Conservation (phyloP, 2,329 filamentous ascomycete genomes). For the Microcyclosporella mali region DNA sequence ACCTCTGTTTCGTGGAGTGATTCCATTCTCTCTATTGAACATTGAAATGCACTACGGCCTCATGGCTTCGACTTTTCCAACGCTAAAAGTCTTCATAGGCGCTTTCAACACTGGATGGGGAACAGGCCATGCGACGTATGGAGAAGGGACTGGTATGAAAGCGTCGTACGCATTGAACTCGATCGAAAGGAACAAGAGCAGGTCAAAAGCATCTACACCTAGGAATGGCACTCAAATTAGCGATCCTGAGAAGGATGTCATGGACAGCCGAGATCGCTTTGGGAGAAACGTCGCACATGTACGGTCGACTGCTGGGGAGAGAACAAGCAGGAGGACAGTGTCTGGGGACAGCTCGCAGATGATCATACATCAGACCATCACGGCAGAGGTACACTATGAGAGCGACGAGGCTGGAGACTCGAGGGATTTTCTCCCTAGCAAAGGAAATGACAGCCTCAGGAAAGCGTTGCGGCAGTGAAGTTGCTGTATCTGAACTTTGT, state of each 20-base stretch:
- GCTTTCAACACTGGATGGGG: constrained; percentile 24
- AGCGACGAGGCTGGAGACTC: constrained; percentile 1
- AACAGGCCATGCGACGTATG: constrained; percentile 16
- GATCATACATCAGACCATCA: constrained; percentile 22
- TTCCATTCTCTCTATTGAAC: constrained; percentile 21
- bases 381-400: constrained; percentile 18
- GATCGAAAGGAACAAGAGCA: constrained; percentile 7
- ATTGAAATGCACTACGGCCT: constrained; percentile 23
- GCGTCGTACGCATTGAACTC: constrained; percentile 17
- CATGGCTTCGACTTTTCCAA: constrained; percentile 22
- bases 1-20: constrained; percentile 15
- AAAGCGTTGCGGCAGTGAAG: too few relatives aligned
- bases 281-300: constrained; percentile 17
- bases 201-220: constrained; percentile 5
- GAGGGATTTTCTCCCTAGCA: too few relatives aligned
- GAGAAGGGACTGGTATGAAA: constrained; percentile 16
- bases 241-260: constrained; percentile 1
- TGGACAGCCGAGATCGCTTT: constrained; percentile 1
- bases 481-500: too few relatives aligned
- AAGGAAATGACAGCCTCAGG: too few relatives aligned
- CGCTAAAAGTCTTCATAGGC: constrained; percentile 20
- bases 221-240: constrained; percentile 3
- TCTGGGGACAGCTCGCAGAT: constrained; percentile 18
- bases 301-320: background rate
- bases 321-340: background rate